Evolutionary conservation across 106 monocot genomes (phyloP), one percentile per base, ranked within the genome.

Genomic region (Dioscorea alata): DNA sequence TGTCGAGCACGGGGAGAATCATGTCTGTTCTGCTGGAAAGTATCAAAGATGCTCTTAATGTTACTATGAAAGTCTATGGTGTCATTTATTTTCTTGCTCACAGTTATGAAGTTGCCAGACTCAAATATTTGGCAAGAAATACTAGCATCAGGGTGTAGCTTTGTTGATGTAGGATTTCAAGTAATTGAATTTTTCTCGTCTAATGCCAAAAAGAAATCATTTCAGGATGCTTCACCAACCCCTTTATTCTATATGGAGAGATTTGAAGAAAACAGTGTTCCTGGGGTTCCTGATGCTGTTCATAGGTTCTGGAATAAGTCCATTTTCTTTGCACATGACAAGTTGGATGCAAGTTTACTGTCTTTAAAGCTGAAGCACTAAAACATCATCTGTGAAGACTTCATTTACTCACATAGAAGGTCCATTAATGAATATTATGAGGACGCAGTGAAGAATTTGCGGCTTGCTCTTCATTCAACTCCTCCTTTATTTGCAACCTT

Each of bases 281-380:
- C 57, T 23, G 69, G 10, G 42, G 62, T n/a, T 21, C 25, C 42
- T 53, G 68, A 22, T 57, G 13, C 23, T 10, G 50, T 69, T 65
- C 35, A 18, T 20, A 69, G 64, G 23, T 59, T 31, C 35, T 50
- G 0, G 32, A 61, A 79, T 16, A 58, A 9, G 21, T 88, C 92
- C 22, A 83, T 88, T 73, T 85, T 79, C 69, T 73, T 67, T 42
- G 65, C 82, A 53, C 64, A 68, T 75, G 85, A 34, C 34, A 34
- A 34, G 62, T 31, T 63, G 62, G 62, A 63, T 32, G 23, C 10
- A 32, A 32, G 31, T 28, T 63, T 63, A 32, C 62, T 63, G 24
- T 32, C 62, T 28, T 22, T 63, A 63, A 23, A 32, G 32, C 31
- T 63, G 23, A 63, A 63, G 18, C 62, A 28, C 23, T 33, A 6